Evolutionary conservation across 2,329 filamentous ascomycete genomes (phyloP).

Genomic region (Aaosphaeria pasadenensis): DNA sequence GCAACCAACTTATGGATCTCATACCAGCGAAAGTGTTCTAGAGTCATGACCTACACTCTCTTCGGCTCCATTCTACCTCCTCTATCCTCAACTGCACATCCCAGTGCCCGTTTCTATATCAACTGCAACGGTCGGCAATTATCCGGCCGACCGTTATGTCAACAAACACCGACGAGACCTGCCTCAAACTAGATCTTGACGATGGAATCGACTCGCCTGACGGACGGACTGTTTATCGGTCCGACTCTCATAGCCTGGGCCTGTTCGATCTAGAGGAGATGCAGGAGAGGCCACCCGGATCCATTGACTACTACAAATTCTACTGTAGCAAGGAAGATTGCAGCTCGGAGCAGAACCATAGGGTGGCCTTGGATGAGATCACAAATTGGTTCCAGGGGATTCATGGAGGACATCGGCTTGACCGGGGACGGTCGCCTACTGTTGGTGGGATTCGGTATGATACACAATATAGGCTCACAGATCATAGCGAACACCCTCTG

Average conservation of each 20-base stretch:
- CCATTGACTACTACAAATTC: too few species aligned
- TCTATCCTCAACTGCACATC: constrained; percentile 9
- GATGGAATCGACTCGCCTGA: not conserved
- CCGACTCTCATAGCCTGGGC: not conserved
- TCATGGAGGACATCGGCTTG: not conserved
- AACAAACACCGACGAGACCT: not conserved
- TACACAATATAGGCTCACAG: not conserved
- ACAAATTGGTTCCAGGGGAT: not conserved
- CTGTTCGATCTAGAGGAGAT: not conserved
- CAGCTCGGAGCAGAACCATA: too few species aligned
- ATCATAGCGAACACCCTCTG: too few species aligned
- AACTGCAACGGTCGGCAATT: constrained; percentile 3
- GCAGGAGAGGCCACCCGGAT: not conserved
- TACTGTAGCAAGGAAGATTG: too few species aligned
- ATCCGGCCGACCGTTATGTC: not conserved
- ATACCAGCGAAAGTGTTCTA: too few species aligned
- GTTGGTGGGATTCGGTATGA: not conserved
- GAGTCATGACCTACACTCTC: not conserved
- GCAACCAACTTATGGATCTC: not conserved
- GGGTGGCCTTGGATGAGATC: too few species aligned
- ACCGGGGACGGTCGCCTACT: not conserved
- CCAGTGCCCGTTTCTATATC: constrained; percentile 8
- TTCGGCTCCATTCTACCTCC: constrained; percentile 11
- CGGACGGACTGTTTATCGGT: not conserved
- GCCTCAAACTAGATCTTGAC: not conserved